These are phyloP conservation scores for Xylariaceae sp. DNA, from an alignment of 2,329 filamentous ascomycete genomes.

Conservation along the genomic window DNA sequence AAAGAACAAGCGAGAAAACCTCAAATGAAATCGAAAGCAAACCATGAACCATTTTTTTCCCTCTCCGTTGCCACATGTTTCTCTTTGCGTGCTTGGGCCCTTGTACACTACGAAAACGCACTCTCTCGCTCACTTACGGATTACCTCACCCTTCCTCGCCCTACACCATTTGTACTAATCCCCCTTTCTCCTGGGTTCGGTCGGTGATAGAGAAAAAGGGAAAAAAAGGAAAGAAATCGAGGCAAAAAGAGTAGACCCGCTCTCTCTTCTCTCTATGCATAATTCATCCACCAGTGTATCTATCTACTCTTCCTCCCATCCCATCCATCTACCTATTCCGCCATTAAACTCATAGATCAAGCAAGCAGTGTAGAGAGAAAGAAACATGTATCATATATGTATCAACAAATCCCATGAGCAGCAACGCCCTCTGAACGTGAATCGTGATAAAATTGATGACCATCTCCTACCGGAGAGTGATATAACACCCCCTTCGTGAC, in stretches of 20 bases:
- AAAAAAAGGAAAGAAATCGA: background rate
- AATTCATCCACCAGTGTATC: slow-evolving; percentile 13
- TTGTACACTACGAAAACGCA: background rate
- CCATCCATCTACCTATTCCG: background rate
- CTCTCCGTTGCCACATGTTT: background rate
- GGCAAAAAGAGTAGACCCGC: background rate
- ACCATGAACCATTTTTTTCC: background rate
- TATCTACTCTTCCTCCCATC: slow-evolving; percentile 5
- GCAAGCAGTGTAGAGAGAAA: slow-evolving; percentile 10
- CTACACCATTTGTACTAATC: background rate
- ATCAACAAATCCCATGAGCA: slow-evolving; percentile 4
- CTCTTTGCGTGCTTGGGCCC: background rate
- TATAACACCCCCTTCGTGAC: no score
- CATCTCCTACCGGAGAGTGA: background rate
- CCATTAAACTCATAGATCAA: background rate
- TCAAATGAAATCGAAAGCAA: background rate
- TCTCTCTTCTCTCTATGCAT: slow-evolving; percentile 3
- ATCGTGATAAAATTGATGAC: background rate
- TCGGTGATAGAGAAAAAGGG: background rate
- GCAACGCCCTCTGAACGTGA: background rate
- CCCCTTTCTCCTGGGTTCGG: background rate
- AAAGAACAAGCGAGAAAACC: background rate
- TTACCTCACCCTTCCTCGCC: background rate
- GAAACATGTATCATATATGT: background rate
- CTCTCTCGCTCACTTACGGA: background rate